phyloP scores from a whole-genome alignment of 345 rosid species.

The sweet orange (Citrus sinensis) region DVS_A1.0 CM039161.1:23088001-23088500 shows the following conservation, averaged over 20 bases:
- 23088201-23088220: slow-evolving; percentile 72
- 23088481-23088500: slow-evolving; percentile 65
- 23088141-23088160: slow-evolving; percentile 53
- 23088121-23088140: slow-evolving; percentile 72
- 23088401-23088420: slow-evolving; percentile 56
- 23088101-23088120: slow-evolving; percentile 54
- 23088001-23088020: slow-evolving; percentile 69
- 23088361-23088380: slow-evolving; percentile 56
- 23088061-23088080: slow-evolving; percentile 58
- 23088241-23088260: slow-evolving; percentile 64
- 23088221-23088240: slow-evolving; percentile 63
- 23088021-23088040: slow-evolving; percentile 53
- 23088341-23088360: slow-evolving; percentile 49
- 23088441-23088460: slow-evolving; percentile 49
- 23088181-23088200: slow-evolving; percentile 66
- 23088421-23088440: slow-evolving; percentile 59
- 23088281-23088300: slow-evolving; percentile 69
- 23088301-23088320: slow-evolving; percentile 63
- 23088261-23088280: slow-evolving; percentile 47
- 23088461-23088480: slow-evolving; percentile 62
- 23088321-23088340: slow-evolving; percentile 61
- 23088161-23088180: slow-evolving; percentile 50
- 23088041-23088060: slow-evolving; percentile 60
- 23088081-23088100: slow-evolving; percentile 51
- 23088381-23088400: slow-evolving; percentile 58